Base-by-base conservation (phyloP, 768 basidiomycete genomes). In the Boletus pseudo-olivaceus region DNA sequence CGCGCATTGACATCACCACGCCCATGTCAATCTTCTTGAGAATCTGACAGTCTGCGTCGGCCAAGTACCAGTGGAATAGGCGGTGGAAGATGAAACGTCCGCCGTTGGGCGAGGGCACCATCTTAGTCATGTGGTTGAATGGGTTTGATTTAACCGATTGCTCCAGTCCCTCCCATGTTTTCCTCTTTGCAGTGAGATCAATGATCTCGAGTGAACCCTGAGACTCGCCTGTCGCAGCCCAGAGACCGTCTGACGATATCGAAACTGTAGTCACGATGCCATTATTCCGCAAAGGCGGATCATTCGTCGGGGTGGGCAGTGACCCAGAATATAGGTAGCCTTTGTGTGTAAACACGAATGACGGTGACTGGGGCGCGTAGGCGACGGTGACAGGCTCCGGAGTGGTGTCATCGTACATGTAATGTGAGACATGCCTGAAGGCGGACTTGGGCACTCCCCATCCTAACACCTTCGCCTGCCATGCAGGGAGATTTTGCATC, bases 211-310 rank as follows among this genome's bases (percentile, higher is more conserved):
- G 44, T 26, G 44, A 49, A 0, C 61, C 62, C 17, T 10, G 35
- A 23, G 20, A 0, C 19, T 43, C 27, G 2, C 49, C 47, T 2
- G 54, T 52, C 30, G 59, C 67, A 19, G 63, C 46, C 55, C 55
- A 54, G 19, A 19, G 47, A 0, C 69, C 67, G 41, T 70, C 60
- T 0, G 49, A 41, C 5, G 67, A 69, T 26, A 68, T 32, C 1
- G 64, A 52, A 33, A 64, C 26, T 3, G 10, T 43, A 15, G 38
- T 54, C 4, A 23, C 23, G 23, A 4, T 23, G 23, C 23, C 23
- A 23, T 15, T 20, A 27, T 34, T 37, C 23, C 23, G 23, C 35
- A 49, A 1, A 9, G 59, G 49, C 4, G 43, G 7, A 7, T 1
- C 35, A 19, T 44, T 17, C 26, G 51, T 17, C 1, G 38, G 47